Conservation (phyloP, 148 eudicot genomes). For the Oxyria digyna region DNA sequence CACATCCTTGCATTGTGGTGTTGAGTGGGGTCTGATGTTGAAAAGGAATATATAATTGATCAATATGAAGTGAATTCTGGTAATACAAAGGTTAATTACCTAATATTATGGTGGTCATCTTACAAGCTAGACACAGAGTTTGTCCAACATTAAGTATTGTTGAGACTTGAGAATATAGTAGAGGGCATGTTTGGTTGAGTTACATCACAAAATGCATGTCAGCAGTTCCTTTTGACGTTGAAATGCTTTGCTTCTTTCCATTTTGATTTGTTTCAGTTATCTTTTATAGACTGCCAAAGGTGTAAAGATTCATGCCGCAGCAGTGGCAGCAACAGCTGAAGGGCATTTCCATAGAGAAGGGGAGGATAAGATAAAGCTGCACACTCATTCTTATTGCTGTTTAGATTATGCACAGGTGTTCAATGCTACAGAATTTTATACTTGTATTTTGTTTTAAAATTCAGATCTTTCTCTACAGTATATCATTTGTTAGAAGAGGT, state of each 20-base stretch:
- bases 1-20: background rate
- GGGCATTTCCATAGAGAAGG: slow-evolving; percentile 49
- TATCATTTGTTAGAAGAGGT: background rate
- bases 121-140: background rate
- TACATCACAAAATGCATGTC: background rate
- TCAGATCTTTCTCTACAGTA: background rate
- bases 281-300: slow-evolving; percentile 73
- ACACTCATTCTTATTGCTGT: slow-evolving; percentile 94
- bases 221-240: background rate
- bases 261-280: slow-evolving; percentile 6
- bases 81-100: background rate
- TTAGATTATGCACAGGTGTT: slow-evolving; percentile 94
- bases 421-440: background rate
- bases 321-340: slow-evolving; percentile 79
- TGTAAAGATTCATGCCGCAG: slow-evolving; percentile 82
- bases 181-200: background rate
- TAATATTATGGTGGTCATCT: background rate
- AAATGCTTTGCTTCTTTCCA: background rate
- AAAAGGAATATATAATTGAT: background rate
- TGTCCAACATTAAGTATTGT: background rate
- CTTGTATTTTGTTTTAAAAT: background rate
- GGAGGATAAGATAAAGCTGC: slow-evolving; percentile 86
- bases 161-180: background rate
- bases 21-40: background rate
- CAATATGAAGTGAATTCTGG: background rate